Conservation (phyloP, 2,329 filamentous ascomycete genomes). For the Calonectria pteridis region DNA sequence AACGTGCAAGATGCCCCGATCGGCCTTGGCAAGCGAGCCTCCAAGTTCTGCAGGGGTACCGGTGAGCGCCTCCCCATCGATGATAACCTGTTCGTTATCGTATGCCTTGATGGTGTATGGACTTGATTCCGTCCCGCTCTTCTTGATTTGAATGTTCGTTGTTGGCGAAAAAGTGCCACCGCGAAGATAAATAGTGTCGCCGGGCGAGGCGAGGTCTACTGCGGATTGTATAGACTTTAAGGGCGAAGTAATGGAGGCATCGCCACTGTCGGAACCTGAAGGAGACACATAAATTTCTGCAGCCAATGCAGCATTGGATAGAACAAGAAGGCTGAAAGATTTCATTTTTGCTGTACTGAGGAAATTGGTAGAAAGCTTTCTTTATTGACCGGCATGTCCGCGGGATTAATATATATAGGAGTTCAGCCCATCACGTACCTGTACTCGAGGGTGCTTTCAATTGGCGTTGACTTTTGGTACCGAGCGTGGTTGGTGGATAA, state of each 20-base stretch:
- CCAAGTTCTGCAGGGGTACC: slow-evolving; percentile 55
- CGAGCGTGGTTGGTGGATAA: slow-evolving; percentile 1
- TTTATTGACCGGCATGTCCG: neutral
- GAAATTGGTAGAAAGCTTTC: neutral
- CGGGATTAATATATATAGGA: neutral
- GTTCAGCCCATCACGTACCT: neutral
- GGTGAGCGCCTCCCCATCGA: slow-evolving; percentile 55
- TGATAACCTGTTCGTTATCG: slow-evolving; percentile 54
- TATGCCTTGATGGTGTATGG: slow-evolving; percentile 58
- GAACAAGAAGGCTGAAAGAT: slow-evolving; percentile 4
- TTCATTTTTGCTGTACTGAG: slow-evolving; percentile 7
- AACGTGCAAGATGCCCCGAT: slow-evolving; percentile 61
- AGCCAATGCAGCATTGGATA: slow-evolving; percentile 27
- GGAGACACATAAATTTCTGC: slow-evolving; percentile 59
- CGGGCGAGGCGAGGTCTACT: slow-evolving; percentile 57
- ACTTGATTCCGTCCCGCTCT: slow-evolving; percentile 53
- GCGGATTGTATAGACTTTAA: slow-evolving; percentile 60
- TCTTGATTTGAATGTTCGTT: slow-evolving; percentile 61
- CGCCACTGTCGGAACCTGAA: slow-evolving; percentile 53
- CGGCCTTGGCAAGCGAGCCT: slow-evolving; percentile 51
- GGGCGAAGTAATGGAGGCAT: slow-evolving; percentile 49
- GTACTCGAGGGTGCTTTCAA: neutral
- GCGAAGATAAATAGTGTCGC: slow-evolving; percentile 58
- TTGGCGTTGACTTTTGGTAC: neutral
- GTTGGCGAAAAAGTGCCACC: slow-evolving; percentile 58